Conservation (phyloP, 768 basidiomycete species). For the Lyophyllum semitale region DNA sequence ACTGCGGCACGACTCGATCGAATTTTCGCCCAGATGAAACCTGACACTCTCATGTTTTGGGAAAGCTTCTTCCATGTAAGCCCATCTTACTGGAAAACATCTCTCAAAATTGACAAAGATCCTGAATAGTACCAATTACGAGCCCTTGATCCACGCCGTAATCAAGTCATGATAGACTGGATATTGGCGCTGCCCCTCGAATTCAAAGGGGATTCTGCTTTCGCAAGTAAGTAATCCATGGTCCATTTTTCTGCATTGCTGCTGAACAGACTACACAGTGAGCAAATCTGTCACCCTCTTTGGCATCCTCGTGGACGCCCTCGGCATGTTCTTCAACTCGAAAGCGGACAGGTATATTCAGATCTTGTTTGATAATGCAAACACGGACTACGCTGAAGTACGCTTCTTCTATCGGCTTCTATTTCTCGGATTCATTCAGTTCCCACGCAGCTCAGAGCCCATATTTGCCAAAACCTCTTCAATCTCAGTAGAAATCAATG, state of each 20-base stretch:
- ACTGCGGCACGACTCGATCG: conserved; percentile 56
- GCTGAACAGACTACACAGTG: conserved; percentile 44
- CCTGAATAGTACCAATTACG: conserved; percentile 49
- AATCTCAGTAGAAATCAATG: conserved; percentile 61
- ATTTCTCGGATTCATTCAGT: conserved; percentile 1
- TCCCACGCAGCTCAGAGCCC: conserved; percentile 57
- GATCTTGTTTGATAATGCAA: conserved; percentile 72
- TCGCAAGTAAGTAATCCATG: conserved; percentile 62
- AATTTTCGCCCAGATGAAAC: conserved; percentile 77
- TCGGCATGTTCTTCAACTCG: conserved; percentile 67
- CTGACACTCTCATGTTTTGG: conserved; percentile 82
- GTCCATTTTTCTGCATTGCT: background rate
- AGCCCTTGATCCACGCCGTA: conserved; percentile 81
- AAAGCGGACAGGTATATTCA: conserved; percentile 69
- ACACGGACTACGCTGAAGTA: conserved; percentile 87
- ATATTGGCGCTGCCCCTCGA: conserved; percentile 76
- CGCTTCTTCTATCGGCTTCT: conserved; percentile 7
- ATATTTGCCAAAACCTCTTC: conserved; percentile 68
- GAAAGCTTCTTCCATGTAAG: conserved; percentile 62
- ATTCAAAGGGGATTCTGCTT: conserved; percentile 84
- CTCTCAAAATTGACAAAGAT: background rate
- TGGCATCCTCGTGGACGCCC: conserved; percentile 63
- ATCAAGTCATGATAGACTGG: conserved; percentile 73
- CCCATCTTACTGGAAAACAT: background rate
- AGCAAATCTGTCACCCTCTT: conserved; percentile 73